Evolutionary conservation across 495 filamentous ascomycete species (phyloP), one percentile per base, ranked within the genome.

Genomic region (Clohesyomyces aquaticus): DNA sequence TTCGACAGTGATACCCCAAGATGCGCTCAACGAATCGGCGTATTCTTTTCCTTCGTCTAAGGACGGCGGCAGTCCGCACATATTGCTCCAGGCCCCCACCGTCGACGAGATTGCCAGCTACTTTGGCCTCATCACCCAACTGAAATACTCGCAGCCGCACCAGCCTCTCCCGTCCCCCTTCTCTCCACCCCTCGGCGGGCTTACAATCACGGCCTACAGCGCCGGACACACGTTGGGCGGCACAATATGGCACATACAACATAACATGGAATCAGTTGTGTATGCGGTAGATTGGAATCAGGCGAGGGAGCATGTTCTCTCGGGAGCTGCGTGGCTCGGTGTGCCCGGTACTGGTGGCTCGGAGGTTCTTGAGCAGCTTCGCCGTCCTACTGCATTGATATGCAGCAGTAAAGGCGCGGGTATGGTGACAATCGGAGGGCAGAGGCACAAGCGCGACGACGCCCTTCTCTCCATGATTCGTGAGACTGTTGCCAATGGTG

Each of bases 251-350:
- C 93, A 98, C 71, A 91, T 99, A 64, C 94, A 96, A 60, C 92
- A 98, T 79, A 92, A 92, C 0, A 82, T 97, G 73, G 94, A 99
- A 72, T 96, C 91, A 0, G 94, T 99, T 38, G 93, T 98, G 12
- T 97, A 99, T 66, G 93, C 95, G 1, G 88, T 96, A 14, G 93
- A 98, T 69, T 99, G 95, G 94, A 97, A 96, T 69, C 91, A 97
- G 73, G 89, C 86, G 11, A 83, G 91, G 50, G 94, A 99, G 74
- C 95, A 96, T 78, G 91, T 96, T 12, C 84, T 95, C 43, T 84
- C 93, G 1, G 94, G 93, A 60, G 95, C 94, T 38, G 91, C 93
- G 18, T 97, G 94, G 90, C 82, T 99, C 45, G 89, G 90, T 28
- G 89, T 90, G 1, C 83, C 88, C 4, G 90, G 89, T 18, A 86